These are phyloP conservation scores for Lasiodiplodia hormozganensis DNA, from an alignment of 2,329 filamentous ascomycete genomes.

Conservation along the genomic window DNA sequence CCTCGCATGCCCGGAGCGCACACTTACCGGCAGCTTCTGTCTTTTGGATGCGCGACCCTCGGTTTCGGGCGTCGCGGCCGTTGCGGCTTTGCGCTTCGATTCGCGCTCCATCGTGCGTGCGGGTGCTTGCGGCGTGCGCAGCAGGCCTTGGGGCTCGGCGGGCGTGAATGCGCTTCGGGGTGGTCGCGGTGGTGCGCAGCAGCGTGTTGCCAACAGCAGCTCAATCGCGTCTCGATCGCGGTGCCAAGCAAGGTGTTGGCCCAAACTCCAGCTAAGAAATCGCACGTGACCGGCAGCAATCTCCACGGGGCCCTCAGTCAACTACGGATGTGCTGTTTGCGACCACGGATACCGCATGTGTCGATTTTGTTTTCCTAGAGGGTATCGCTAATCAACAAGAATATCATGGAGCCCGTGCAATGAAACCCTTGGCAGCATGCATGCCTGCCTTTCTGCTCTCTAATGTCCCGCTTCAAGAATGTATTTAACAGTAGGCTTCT, in stretches of 20 bases:
- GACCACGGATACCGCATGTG: conserved; percentile 17
- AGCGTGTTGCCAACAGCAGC: conserved; percentile 28
- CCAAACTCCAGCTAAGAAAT: conserved; percentile 6
- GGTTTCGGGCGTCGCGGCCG: conserved; percentile 55
- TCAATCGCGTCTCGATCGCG: conserved; percentile 30
- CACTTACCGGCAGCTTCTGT: conserved; percentile 65
- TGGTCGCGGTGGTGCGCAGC: conserved; percentile 27
- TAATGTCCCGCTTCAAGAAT: conserved; percentile 21
- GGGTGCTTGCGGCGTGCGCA: conserved; percentile 8
- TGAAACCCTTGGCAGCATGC: conserved; percentile 10
- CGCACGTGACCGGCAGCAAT: conserved; percentile 5
- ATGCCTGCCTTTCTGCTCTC: conserved; percentile 18
- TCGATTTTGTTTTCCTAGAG: conserved; percentile 32
- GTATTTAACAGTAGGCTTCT: conserved; percentile 12
- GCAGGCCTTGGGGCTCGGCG: conserved; percentile 3
- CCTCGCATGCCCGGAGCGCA: conserved; percentile 5
- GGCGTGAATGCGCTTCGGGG: conserved; percentile 26
- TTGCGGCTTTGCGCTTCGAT: conserved; percentile 64
- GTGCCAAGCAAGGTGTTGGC: conserved; percentile 22
- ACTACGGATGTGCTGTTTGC: conserved; percentile 1
- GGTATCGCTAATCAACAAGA: conserved; percentile 39
- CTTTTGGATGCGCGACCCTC: conserved; percentile 65
- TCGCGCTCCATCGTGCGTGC: conserved; percentile 48
- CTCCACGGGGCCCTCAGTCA: not conserved
- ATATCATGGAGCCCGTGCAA: conserved; percentile 15